A percentile compares a stretch with the other conserved stretches of the same genome.
Evolutionary conservation across 495 filamentous ascomycete species (phyloP).

Genomic region (Annulohypoxylon stygium): DNA sequence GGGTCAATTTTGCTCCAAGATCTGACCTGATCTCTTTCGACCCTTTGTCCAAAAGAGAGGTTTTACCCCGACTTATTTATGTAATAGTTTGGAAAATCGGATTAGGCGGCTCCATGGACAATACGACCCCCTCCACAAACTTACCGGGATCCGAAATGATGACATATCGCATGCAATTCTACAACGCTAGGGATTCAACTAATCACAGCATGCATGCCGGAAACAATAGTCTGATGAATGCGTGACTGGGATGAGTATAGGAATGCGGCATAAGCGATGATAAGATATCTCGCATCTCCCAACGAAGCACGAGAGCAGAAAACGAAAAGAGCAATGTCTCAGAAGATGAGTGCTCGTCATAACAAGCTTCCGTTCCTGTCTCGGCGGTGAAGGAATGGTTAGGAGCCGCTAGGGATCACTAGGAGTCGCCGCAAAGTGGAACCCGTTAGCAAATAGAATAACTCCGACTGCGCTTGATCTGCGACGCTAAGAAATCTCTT

Average conservation of each 20-base stretch:
- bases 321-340: constrained; percentile 14
- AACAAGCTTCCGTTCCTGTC: constrained; percentile 41
- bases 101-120: constrained; percentile 21
- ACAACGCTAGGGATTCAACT: not conserved
- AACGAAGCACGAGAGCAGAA: constrained; percentile 11
- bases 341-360: constrained; percentile 15
- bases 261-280: constrained; percentile 38
- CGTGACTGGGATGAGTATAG: constrained; percentile 10
- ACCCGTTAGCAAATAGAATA: constrained; percentile 37
- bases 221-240: constrained; percentile 15
- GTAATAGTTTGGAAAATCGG: constrained; percentile 15
- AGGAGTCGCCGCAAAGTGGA: constrained; percentile 41
- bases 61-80: constrained; percentile 13
- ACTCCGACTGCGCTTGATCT: constrained; percentile 30
- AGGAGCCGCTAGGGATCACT: constrained; percentile 1
- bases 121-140: constrained; percentile 34
- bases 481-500: constrained; percentile 48
- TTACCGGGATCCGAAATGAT: constrained; percentile 37
- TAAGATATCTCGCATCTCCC: constrained; percentile 24
- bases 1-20: not conserved
- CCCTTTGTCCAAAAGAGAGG: constrained; percentile 5
- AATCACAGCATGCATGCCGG: not conserved
- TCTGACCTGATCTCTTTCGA: constrained; percentile 8
- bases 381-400: constrained; percentile 44
- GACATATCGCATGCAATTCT: constrained; percentile 33